These are phyloP conservation scores for Solanum pinnatisectum DNA, from an alignment of 257 asterid species.

Conservation along the genomic window DNA sequence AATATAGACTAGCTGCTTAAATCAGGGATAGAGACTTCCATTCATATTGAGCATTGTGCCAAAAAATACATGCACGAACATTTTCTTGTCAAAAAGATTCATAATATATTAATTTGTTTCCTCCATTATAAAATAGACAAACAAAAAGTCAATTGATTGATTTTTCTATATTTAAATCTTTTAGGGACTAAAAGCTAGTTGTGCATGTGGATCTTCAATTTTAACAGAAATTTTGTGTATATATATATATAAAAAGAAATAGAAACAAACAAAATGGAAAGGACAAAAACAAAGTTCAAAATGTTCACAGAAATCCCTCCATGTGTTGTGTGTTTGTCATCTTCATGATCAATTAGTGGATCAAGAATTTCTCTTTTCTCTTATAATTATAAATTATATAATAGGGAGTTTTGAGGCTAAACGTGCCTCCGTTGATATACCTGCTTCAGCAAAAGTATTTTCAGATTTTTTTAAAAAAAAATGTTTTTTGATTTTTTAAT, in stretches of 20 bases:
- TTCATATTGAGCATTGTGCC: constrained; percentile 52
- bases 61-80: background rate
- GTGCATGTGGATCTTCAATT: background rate
- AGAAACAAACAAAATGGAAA: background rate
- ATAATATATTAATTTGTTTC: background rate
- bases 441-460: too few relatives aligned
- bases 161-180: background rate
- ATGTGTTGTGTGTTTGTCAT: background rate
- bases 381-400: too few relatives aligned
- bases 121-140: background rate
- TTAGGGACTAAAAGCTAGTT: background rate
- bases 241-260: background rate
- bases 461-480: too few relatives aligned
- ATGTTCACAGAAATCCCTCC: background rate
- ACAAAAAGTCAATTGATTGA: background rate
- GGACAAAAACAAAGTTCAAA: background rate
- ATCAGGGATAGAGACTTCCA: constrained; percentile 48
- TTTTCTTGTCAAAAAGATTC: constrained; percentile 3
- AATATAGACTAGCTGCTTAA: constrained; percentile 5
- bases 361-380: background rate
- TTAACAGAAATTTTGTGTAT: background rate
- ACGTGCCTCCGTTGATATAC: too few relatives aligned
- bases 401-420: too few relatives aligned
- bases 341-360: background rate
- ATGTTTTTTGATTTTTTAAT: too few relatives aligned